These are phyloP conservation scores for Coemansia sp. DNA, from an alignment of 192 early-diverging fungal species.

Conservation along the genomic window DNA sequence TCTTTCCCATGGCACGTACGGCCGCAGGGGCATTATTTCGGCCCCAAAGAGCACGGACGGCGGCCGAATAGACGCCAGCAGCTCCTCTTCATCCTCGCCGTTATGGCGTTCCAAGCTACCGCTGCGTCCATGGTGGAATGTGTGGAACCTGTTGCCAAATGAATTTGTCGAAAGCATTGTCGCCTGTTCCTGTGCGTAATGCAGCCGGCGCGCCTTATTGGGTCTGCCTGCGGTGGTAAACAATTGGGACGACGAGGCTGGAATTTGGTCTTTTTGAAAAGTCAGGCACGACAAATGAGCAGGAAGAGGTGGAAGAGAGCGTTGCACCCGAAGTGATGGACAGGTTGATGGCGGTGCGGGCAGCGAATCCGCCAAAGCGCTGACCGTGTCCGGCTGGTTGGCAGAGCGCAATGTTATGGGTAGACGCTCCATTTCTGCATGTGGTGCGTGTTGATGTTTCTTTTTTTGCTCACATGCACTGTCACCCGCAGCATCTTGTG, in stretches of 20 bases:
- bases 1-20: neutral
- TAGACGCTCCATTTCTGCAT: neutral
- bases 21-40: neutral
- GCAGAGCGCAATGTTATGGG: neutral
- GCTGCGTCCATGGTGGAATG: neutral
- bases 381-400: neutral
- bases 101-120: neutral
- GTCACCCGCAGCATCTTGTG: too few relatives aligned
- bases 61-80: slow-evolving; percentile 27
- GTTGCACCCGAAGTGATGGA: neutral
- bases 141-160: slow-evolving; percentile 1
- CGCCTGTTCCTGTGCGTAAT: neutral
- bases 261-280: neutral
- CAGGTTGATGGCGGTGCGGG: slow-evolving; percentile 1
- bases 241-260: neutral
- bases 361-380: neutral
- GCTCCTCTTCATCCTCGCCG: neutral
- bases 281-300: neutral
- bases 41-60: slow-evolving; percentile 29
- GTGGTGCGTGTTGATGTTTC: neutral
- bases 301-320: slow-evolving; percentile 1
- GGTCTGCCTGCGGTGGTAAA: neutral
- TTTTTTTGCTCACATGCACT: too few relatives aligned
- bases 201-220: neutral
- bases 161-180: slow-evolving; percentile 4